Conservation (phyloP, 306 rosid genomes). For the Quercus cerris region DNA sequence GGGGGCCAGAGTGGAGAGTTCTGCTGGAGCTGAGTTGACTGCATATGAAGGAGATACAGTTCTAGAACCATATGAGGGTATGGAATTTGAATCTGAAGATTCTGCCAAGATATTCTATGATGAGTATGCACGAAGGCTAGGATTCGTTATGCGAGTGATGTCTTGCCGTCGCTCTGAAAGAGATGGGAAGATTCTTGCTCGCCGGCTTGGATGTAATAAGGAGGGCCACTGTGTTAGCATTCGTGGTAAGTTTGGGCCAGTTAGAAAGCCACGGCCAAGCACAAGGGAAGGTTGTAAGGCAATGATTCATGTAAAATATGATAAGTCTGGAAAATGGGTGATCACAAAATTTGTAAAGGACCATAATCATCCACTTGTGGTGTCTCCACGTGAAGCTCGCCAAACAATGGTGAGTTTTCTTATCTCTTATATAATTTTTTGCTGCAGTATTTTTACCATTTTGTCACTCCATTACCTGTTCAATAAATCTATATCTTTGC, state of each 20-base stretch:
- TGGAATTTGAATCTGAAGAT: conserved; percentile 94
- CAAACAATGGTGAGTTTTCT: conserved; percentile 77
- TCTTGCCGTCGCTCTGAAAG: conserved; percentile 95
- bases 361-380: conserved; percentile 82
- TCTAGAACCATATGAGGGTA: conserved; percentile 78
- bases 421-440: conserved; percentile 2
- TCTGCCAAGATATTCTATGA: conserved; percentile 94
- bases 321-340: conserved; percentile 87
- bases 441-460: background rate
- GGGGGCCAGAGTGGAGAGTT: conserved; percentile 44
- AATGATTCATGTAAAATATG: conserved; percentile 89
- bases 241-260: conserved; percentile 71
- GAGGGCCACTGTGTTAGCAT: conserved; percentile 84
- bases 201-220: conserved; percentile 92
- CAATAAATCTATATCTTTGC: background rate
- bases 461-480: background rate
- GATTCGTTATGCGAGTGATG: conserved; percentile 98
- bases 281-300: conserved; percentile 98
- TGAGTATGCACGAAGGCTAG: conserved; percentile 74
- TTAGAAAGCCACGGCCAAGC: conserved; percentile 79
- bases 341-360: conserved; percentile 88
- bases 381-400: conserved; percentile 94
- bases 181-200: conserved; percentile 95
- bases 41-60: conserved; percentile 41
- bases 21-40: conserved; percentile 36